Base-by-base conservation (phyloP, 345 rosid species). In the Viola odorata region DNA sequence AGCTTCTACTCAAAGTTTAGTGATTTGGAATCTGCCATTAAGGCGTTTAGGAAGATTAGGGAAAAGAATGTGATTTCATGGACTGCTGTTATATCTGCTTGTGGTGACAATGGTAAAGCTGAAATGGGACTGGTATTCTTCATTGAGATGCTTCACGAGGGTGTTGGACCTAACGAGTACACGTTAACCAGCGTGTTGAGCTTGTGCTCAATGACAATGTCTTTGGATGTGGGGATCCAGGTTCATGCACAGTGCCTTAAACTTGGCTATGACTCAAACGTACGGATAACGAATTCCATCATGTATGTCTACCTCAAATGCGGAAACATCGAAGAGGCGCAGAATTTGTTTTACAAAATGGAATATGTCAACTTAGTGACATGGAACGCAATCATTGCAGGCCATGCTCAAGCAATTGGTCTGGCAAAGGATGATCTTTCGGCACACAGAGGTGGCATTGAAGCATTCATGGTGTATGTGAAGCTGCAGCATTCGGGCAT, bases 351-450 rank as follows among this genome's bases (percentile, higher is more conserved):
- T 55, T 50, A 65, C 60, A 65, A 37, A 39, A 62, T 67, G 66
- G 71, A 69, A 55, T 32, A 50, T 44, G 59, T 60, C 53, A 73
- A 76, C 75, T 66, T 80, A 76, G 82, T 85, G 45, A 77, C 87
- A 13, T 80, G 82, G 85, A 85, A 82, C 58, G 75, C 85, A 13
- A 67, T 85, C 71, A 85, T 85, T 7, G 77, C 87, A 13, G 87
- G 87, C 65, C 71, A 78, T 63, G 82, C 78, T 32, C 82, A 78
- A 53, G 74, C 77, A 64, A 78, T 82, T 71, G 76, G 78, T 60
- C 62, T 74, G 36, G 76, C 75, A 11, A 55, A 70, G 52, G 82
- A 76, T 63, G 63, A 76, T 42, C 50, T 78, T 36, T 61, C 72
- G 4, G 84, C 83, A 12, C 63, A 70, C 39, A 53, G 17, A 51